Evolutionary conservation across 495 filamentous ascomycete genomes (phyloP).

Genomic region (Neurospora sp.): DNA sequence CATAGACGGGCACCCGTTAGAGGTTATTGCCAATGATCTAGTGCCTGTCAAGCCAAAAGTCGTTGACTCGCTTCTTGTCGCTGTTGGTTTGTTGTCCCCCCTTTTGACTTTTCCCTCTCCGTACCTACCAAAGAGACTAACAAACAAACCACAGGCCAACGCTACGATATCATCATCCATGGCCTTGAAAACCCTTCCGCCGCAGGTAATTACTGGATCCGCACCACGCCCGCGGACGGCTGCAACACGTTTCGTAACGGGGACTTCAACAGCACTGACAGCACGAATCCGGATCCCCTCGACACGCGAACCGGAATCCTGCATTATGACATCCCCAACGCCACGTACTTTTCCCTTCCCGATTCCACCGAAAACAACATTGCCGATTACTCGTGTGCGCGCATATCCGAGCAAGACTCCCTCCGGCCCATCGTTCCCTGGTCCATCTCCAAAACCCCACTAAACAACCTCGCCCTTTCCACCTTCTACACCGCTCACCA

Average conservation of each 20-base stretch:
- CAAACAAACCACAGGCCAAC: constrained; percentile 25
- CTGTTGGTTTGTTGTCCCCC: constrained; percentile 31
- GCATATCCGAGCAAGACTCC: constrained; percentile 4
- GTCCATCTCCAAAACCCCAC: constrained; percentile 1
- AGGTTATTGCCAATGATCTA: not conserved
- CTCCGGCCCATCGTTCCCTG: constrained; percentile 14
- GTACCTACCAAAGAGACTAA: not conserved
- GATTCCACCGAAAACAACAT: constrained; percentile 1
- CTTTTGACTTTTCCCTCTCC: not conserved
- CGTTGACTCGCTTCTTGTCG: constrained; percentile 39
- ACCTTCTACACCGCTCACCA: constrained; percentile 9
- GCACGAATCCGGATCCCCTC: not conserved
- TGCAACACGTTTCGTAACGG: not conserved
- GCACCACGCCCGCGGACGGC: constrained; percentile 8
- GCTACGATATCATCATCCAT: constrained; percentile 54
- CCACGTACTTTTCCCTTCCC: not conserved
- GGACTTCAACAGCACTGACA: constrained; percentile 1
- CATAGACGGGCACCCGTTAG: not conserved
- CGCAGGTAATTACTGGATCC: constrained; percentile 43
- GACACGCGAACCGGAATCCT: constrained; percentile 18
- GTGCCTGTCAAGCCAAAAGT: not conserved
- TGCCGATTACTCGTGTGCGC: not conserved
- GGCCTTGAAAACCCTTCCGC: constrained; percentile 32
- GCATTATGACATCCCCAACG: constrained; percentile 13
- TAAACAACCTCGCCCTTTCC: constrained; percentile 5